A percentile compares a stretch with the other conserved stretches of the same genome.
phyloP scores from a whole-genome alignment of 371 early-diverging fungal genomes.

The Mucor irregularis region DNA sequence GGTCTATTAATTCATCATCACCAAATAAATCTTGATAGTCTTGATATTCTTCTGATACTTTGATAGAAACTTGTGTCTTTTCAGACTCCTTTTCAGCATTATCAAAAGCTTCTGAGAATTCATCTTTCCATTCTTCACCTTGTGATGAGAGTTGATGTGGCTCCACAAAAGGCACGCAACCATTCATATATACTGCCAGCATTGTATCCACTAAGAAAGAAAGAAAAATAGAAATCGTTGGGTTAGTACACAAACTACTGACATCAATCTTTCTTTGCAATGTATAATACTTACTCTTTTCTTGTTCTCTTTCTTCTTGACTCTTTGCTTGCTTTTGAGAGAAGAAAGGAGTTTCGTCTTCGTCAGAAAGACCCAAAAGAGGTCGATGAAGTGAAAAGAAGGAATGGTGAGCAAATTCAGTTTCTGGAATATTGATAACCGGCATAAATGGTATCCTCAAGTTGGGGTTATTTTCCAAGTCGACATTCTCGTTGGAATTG shows the following conservation, averaged over 20 bases:
- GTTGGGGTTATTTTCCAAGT: neutral
- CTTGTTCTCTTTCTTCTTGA: conserved; percentile 14
- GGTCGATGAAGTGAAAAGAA: conserved; percentile 55
- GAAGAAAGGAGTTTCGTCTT: conserved; percentile 43
- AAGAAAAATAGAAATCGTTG: no score
- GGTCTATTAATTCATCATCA: neutral
- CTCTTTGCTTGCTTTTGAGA: conserved; percentile 9
- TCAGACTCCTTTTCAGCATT: neutral
- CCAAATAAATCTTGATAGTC: neutral
- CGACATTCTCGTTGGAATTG: neutral
- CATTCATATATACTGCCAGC: conserved; percentile 33
- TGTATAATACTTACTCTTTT: conserved; percentile 18
- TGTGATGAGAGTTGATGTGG: conserved; percentile 18
- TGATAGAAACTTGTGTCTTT: neutral
- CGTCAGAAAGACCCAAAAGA: conserved; percentile 40
- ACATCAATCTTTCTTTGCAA: no score
- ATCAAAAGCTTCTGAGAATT: neutral
- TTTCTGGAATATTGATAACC: conserved; percentile 53
- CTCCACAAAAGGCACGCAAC: conserved; percentile 35
- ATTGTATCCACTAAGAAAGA: conserved; percentile 27
- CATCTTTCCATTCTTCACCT: conserved; percentile 1
- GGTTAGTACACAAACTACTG: no score
- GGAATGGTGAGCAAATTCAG: conserved; percentile 49
- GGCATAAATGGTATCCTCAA: conserved; percentile 46
- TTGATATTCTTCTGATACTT: neutral